A percentile compares a stretch with the other conserved stretches of the same genome.
Evolutionary conservation across 2,329 filamentous ascomycete genomes (phyloP).

Genomic region (Aspergillus glaucus): DNA sequence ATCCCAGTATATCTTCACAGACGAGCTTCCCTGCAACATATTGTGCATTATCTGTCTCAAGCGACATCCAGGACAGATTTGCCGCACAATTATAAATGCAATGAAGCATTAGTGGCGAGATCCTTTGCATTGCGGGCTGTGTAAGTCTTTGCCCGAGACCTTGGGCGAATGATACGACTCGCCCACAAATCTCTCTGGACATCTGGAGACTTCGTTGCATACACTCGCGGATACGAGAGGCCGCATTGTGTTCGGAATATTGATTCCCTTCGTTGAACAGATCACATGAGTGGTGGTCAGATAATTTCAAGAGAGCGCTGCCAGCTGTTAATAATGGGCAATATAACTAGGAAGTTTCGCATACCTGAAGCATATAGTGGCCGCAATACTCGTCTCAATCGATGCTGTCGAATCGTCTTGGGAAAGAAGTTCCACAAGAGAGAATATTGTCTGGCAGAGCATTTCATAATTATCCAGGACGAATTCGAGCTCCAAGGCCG

Average conservation of each 20-base stretch:
- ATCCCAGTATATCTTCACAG: background rate
- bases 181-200: background rate
- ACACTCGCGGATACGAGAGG: background rate
- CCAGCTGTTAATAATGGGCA: background rate
- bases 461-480: background rate
- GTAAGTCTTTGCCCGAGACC: background rate
- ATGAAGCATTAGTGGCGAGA: background rate
- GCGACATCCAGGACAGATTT: background rate
- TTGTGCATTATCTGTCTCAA: background rate
- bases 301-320: background rate
- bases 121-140: background rate
- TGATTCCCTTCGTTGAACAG: background rate
- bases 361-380: background rate
- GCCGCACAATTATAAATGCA: background rate
- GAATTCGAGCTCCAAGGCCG: background rate
- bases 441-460: background rate
- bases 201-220: background rate
- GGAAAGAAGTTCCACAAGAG: background rate
- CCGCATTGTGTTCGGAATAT: background rate
- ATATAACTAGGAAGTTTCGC: background rate
- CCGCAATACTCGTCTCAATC: background rate
- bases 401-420: background rate
- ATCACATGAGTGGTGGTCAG: background rate
- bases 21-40: background rate
- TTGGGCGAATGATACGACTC: background rate